phyloP scores from a whole-genome alignment of 257 asterid genomes.

The Agastache rugosa region DNA sequence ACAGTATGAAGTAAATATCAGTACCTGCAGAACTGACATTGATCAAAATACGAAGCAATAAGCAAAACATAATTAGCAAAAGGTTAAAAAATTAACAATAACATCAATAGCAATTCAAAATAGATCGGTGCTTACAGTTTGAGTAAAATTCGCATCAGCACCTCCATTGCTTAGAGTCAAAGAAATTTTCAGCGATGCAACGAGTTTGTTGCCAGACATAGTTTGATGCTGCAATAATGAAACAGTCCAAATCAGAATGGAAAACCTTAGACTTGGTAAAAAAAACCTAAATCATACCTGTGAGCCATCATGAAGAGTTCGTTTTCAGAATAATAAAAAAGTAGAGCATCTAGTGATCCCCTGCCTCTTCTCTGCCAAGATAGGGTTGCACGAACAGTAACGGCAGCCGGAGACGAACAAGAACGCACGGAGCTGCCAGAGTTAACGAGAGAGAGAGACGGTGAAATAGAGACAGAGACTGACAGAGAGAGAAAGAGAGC shows the following conservation, averaged over 20 bases:
- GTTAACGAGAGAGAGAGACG: no score
- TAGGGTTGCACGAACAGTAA: no score
- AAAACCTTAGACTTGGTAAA: background rate
- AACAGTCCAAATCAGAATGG: background rate
- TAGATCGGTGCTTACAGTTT: background rate
- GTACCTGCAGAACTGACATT: conserved; percentile 9
- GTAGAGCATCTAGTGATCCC: background rate
- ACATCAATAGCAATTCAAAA: background rate
- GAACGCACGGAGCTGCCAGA: no score
- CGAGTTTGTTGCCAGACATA: background rate
- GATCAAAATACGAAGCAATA: background rate
- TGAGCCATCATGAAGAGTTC: background rate
- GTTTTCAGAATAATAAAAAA: background rate
- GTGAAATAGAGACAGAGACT: no score
- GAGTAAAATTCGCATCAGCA: background rate
- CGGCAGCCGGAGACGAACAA: no score
- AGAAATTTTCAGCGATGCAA: background rate
- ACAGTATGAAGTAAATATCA: background rate
- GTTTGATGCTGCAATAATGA: background rate
- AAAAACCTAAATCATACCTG: conserved; percentile 9
- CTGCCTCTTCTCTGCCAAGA: background rate
- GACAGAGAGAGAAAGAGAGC: no score
- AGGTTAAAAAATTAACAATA: no score
- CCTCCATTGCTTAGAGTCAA: background rate
- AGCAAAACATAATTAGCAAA: background rate